Percentiles rank a stretch among this genome's conserved stretches.
Evolutionary conservation across 2,329 filamentous ascomycete species (phyloP).

Genomic region (Didymella keratinophila): DNA sequence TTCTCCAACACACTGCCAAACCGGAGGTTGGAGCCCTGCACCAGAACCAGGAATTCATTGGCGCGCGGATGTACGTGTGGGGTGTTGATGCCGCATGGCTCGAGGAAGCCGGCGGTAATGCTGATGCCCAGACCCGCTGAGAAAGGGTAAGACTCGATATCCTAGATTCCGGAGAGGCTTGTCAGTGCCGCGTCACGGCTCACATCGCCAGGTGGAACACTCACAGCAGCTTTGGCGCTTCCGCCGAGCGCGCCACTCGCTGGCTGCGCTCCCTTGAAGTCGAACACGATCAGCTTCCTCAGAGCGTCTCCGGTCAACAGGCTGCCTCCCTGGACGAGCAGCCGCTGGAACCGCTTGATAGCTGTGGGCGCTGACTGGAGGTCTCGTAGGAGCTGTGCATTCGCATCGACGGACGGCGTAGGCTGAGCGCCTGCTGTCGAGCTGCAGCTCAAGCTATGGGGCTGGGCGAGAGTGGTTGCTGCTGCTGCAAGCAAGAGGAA

Average conservation of each 20-base stretch:
- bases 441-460: too few species aligned
- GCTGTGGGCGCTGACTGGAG: too few species aligned
- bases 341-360: conserved; percentile 49
- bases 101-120: conserved; percentile 41
- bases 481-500: too few species aligned
- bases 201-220: neutral
- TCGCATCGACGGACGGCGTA: too few species aligned
- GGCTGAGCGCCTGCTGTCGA: conserved; percentile 51
- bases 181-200: too few species aligned
- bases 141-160: conserved; percentile 50
- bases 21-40: neutral
- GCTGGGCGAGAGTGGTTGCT: too few species aligned
- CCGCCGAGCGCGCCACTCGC: conserved; percentile 63
- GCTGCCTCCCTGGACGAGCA: conserved; percentile 41
- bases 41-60: neutral
- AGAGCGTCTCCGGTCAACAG: conserved; percentile 44
- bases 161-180: too few species aligned
- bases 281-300: conserved; percentile 66
- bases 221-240: conserved; percentile 30
- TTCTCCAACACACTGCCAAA: neutral
- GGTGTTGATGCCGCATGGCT: too few species aligned
- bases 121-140: conserved; percentile 48
- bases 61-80: conserved; percentile 1
- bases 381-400: too few species aligned
- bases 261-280: conserved; percentile 57